Evolutionary conservation across 352 stramenopile genomes (phyloP).

Genomic region (Phytophthora ohioensis): DNA sequence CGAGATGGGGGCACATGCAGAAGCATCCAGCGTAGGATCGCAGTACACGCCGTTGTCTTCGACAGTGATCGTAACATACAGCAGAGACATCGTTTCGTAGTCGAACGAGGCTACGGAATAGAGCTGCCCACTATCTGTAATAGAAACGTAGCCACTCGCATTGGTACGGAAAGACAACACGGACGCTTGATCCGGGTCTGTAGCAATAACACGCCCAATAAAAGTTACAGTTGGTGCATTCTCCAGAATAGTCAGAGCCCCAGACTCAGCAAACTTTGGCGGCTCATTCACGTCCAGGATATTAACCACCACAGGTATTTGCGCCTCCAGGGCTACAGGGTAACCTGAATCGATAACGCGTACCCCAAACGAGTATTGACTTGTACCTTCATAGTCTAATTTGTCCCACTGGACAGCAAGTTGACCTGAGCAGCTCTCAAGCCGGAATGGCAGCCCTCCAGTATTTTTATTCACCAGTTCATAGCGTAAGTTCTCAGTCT

Average conservation of each 20-base stretch:
- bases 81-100: conserved; percentile 40
- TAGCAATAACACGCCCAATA: conserved; percentile 50
- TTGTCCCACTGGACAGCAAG: conserved; percentile 54
- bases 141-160: conserved; percentile 33
- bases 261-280: conserved; percentile 42
- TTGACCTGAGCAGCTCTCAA: conserved; percentile 66
- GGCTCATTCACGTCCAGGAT: conserved; percentile 66
- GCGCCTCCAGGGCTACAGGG: conserved; percentile 39
- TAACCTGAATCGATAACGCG: conserved; percentile 55
- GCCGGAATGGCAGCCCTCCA: conserved; percentile 49
- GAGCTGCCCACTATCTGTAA: conserved; percentile 30
- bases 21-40: conserved; percentile 16
- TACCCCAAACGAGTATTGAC: conserved; percentile 51
- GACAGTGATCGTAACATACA: conserved; percentile 46
- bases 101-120: conserved; percentile 43
- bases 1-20: conserved; percentile 20
- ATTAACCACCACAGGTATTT: conserved; percentile 40
- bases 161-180: conserved; percentile 48
- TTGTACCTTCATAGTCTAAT: conserved; percentile 59
- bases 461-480: conserved; percentile 51
- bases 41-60: conserved; percentile 50
- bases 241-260: conserved; percentile 46
- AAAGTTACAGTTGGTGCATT: conserved; percentile 38
- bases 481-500: conserved; percentile 59
- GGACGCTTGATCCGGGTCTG: conserved; percentile 49